Evolutionary conservation across 2,329 filamentous ascomycete genomes (phyloP).

Genomic region (Fusarium continuum): DNA sequence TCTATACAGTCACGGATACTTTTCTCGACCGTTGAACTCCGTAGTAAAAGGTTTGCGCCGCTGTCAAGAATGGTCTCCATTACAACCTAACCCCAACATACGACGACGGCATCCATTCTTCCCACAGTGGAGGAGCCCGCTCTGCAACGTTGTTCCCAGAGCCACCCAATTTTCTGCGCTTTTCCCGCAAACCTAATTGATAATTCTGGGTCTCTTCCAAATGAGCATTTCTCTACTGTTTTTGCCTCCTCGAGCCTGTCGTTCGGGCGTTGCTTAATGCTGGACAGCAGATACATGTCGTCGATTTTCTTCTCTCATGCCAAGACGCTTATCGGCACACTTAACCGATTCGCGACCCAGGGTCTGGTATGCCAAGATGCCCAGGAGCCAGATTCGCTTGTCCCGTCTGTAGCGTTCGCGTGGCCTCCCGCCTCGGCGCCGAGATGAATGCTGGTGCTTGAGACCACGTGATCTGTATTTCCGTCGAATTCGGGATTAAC

Average conservation of each 20-base stretch:
- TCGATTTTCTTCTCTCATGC: conserved; percentile 29
- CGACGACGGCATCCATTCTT: conserved; percentile 16
- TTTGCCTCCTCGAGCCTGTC: background rate
- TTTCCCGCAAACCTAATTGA: conserved; percentile 15
- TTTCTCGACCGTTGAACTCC: conserved; percentile 1
- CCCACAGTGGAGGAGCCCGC: conserved; percentile 1
- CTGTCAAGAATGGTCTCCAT: conserved; percentile 14
- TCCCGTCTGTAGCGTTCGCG: conserved; percentile 29
- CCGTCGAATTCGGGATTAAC: background rate
- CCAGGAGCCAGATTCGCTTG: conserved; percentile 24
- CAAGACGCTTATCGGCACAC: conserved; percentile 43
- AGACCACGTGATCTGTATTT: conserved; percentile 23
- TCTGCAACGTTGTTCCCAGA: background rate
- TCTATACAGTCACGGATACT: background rate
- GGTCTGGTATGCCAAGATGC: conserved; percentile 37
- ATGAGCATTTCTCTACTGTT: background rate
- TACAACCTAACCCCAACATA: conserved; percentile 24
- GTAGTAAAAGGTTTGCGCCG: background rate
- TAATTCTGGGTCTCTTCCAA: background rate
- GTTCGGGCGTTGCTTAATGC: background rate
- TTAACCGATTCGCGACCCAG: conserved; percentile 39
- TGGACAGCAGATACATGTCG: conserved; percentile 13
- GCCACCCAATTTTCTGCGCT: conserved; percentile 1
- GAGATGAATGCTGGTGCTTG: background rate
- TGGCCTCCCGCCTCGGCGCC: conserved; percentile 21